Evolutionary conservation across 2,329 filamentous ascomycete species (phyloP).

Genomic region (Dendrostoma leiphaemia): DNA sequence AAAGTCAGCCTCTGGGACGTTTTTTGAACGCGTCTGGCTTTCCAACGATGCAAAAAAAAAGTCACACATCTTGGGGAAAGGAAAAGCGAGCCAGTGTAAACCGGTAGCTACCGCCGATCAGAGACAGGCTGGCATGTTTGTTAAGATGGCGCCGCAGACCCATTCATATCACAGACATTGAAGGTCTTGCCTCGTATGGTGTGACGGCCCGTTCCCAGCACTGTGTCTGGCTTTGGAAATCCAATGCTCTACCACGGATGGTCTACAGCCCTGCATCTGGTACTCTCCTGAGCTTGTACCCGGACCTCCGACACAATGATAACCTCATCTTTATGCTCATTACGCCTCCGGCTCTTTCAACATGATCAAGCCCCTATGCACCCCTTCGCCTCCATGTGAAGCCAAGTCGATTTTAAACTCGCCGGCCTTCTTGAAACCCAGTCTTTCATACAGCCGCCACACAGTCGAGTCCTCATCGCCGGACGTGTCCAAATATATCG

Average conservation of each 20-base stretch:
- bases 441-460: slow-evolving; percentile 9
- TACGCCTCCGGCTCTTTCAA: neutral
- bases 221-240: too few species aligned
- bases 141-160: too few species aligned
- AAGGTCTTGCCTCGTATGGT: too few species aligned
- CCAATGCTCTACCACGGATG: too few species aligned
- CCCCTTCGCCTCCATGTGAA: neutral
- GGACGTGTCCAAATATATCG: slow-evolving; percentile 10
- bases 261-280: too few species aligned
- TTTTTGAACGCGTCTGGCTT: slow-evolving; percentile 53
- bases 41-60: neutral
- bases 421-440: slow-evolving; percentile 4
- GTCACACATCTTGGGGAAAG: neutral
- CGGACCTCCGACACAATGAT: too few species aligned
- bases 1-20: slow-evolving; percentile 96
- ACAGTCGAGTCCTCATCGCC: slow-evolving; percentile 9
- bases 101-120: too few species aligned
- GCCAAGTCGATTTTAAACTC: slow-evolving; percentile 6
- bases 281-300: too few species aligned
- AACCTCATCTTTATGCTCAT: neutral
- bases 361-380: slow-evolving; percentile 7
- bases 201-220: too few species aligned
- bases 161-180: too few species aligned
- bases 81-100: too few species aligned
- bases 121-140: too few species aligned